Base-by-base conservation (phyloP, 495 filamentous ascomycete genomes). In the Xylaria flabelliformis region DNA sequence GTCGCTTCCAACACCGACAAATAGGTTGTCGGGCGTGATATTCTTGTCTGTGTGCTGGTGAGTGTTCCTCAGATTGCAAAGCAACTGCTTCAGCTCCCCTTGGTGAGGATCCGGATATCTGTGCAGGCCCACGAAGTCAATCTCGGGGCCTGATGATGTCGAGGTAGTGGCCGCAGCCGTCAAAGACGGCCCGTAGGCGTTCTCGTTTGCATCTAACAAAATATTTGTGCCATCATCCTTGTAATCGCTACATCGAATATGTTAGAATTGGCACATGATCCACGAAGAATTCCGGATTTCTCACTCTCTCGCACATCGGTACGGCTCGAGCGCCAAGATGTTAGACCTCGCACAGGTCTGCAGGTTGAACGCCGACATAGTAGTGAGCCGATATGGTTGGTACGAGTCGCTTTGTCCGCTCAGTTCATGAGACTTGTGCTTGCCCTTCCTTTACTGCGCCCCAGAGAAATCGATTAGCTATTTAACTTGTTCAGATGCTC, bases 91-190 rank as follows among this genome's bases (percentile, higher is more conserved):
- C 64, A 99, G 88, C 29, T 91, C 90, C 58, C 84, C 76, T 78
- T 98, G 96, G 88, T 99, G 94, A 36, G 96, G 96, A 82, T 99
- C 97, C 15, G 97, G 97, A 82, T 99, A 99, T 76, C 96, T 88
- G 86, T 98, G 92, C 75, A 99, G 85, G 50, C 92, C 89, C 55
- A 92, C 79, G 69, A 95, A 87, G 82, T 97, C 90, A 58, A 95
- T 86, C 58, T 85, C 77, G 19, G 83, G 77, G 8, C 71, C 78
- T 24, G 73, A 55, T 32, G 63, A 72, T 4, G 78, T 61, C 44
- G 76, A 72, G 50, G 81, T 73, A 36, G 73, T 74, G 48, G 63
- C 71, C n/a, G 71, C 64, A 50, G 79, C 66, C 17, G 74, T 65
- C 66, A 87, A 78, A 17, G 90, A 88, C 1, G 96, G 95, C 2